Base-by-base conservation (phyloP, 2,329 filamentous ascomycete species). In the Ramularia collo-cygni region DNA sequence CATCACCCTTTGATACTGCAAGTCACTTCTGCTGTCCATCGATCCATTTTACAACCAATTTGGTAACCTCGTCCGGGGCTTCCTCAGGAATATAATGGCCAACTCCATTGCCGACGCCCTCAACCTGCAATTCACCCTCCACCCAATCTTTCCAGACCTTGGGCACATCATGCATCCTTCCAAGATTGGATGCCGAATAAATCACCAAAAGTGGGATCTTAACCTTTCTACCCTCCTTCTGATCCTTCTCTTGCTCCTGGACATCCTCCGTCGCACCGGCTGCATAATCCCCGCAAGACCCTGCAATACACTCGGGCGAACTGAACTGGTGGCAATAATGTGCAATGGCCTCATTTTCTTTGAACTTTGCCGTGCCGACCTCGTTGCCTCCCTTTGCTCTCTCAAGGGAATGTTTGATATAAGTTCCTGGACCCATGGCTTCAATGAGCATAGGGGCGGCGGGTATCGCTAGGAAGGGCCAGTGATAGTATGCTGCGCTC, bases 41-140 rank as follows among this genome's bases (percentile, higher is more conserved):
- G n/a, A 53, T 43, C 48, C 49, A 59, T 14, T 53, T 49, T 17
- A 38, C 27, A 5, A 64, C 52, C 28, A 53, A 41, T 14, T 55
- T 40, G 13, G 56, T 53, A 4, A 63, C 53, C 40, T 53, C 42
- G 33, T 65, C 62, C 1, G 63, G 64, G 13, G 61, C 64, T 50
- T 71, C 68, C 48, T 72, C 70, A 1, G 67, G 60, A 33, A 72
- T 46, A 47, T 69, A 72, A 59, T 74, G 69, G 1, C 69, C 65
- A 46, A 60, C 53, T 8, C 59, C 62, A 48, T 62, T 59, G 21
- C 53, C 52, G 40, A 69, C 46, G 15, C 53, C 54, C n/a, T 54
- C 45, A 46, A 63, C 42, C 51, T 57, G 47, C n/a, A 42, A 50
- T 10, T 56, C 57, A 2, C 58, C 55, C 7, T 56, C 56, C 26